Base-by-base conservation (phyloP, 352 stramenopile genomes). In the Phytophthora crassamura region DNA sequence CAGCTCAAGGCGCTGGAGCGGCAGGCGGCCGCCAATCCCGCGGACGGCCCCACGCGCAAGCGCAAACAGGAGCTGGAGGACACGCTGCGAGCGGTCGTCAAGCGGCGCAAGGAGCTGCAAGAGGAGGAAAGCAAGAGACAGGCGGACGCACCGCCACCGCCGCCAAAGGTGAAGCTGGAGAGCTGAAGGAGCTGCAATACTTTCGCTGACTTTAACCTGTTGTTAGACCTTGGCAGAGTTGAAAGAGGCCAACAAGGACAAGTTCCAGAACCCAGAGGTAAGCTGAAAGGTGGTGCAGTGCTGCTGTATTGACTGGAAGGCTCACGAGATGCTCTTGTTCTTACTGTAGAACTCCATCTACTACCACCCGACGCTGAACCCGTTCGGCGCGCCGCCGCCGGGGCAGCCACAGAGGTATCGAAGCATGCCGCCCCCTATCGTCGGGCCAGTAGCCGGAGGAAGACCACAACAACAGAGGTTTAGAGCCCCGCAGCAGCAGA, bases 1-100 rank as follows among this genome's bases (percentile, higher is more conserved):
- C 69, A 88, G 49, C 77, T 93, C 22, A 89, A 91, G 60, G 80
- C 74, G 18, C 59, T 91, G 30, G 81, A 91, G 59, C 77, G 79
- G 2, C 84, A 93, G 39, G 64, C 85, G 40, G 62, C 82, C 20
- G 66, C 69, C 22, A 89, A 91, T 28, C 80, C 84, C 1, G 75
- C 75, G n/a, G 82, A 93, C 42, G 84, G 84, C 12, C 82, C 82
- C 14, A 86, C 72, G 28, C 74, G 78, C 40, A 91, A 93, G 70
- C 80, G 80, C 54, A 93, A 93, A 58, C 82, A 89, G 56, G 82
- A 91, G 82, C 65, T 93, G 28, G 84, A 93, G 60, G 79, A 91
- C 57, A 91, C 82, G 30, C 71, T 93, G 30, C 74, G 77, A 8
- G 72, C 71, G 1, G 84, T 80, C 16, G 60, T 89, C n/a, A 93